Evolutionary conservation across 108 stramenopile genomes (phyloP).

Genomic region (Cyclotella sp.): DNA sequence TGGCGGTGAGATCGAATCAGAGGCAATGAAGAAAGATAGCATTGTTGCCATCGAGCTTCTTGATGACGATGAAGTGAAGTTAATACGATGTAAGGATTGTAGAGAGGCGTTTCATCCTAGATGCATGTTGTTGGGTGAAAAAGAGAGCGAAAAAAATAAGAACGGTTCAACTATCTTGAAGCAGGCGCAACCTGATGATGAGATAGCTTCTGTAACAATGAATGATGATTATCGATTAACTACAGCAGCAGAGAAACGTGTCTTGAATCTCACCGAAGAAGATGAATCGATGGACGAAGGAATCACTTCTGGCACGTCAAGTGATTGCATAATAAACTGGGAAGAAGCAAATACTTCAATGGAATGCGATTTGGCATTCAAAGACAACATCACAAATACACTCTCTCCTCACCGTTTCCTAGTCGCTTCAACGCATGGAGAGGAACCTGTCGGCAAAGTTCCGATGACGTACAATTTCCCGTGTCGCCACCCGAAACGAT

Average conservation of each 20-base stretch:
- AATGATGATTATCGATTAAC: no score
- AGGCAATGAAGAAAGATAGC: background rate
- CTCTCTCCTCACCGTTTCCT: no score
- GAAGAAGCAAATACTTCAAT: no score
- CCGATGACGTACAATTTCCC: background rate
- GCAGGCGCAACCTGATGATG: no score
- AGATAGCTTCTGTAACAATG: no score
- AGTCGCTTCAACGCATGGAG: background rate
- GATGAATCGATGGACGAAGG: no score
- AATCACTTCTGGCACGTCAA: no score
- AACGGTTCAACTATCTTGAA: background rate
- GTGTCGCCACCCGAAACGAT: conserved; percentile 31
- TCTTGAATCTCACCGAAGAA: no score
- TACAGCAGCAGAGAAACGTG: no score
- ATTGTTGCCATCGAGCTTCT: background rate
- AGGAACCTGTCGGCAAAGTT: background rate
- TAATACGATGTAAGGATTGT: conserved; percentile 45
- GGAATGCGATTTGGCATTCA: no score
- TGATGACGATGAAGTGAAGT: conserved; percentile 5
- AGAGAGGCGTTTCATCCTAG: conserved; percentile 38
- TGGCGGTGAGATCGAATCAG: background rate
- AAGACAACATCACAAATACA: no score
- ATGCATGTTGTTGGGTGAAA: conserved; percentile 36
- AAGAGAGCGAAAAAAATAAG: background rate
- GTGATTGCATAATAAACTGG: no score